These are phyloP conservation scores for Hypoxylon sp. DNA, from an alignment of 2,329 filamentous ascomycete genomes.

Conservation along the genomic window DNA sequence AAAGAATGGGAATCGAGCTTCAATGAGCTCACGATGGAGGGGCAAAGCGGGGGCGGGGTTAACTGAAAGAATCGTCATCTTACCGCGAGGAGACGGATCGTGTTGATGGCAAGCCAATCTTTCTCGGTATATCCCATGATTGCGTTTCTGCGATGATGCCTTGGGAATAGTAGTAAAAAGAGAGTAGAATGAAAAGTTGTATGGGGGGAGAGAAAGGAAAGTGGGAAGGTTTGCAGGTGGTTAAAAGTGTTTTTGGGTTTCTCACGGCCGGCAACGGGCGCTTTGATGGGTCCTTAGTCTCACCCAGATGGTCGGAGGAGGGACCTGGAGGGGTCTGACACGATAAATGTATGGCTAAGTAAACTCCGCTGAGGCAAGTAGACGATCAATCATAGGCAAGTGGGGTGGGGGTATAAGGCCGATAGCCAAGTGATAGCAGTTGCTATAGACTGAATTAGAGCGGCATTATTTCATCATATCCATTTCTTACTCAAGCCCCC, in stretches of 20 bases:
- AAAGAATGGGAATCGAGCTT: constrained; percentile 31
- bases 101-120: constrained; percentile 96
- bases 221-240: constrained; percentile 48
- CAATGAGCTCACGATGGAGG: constrained; percentile 51
- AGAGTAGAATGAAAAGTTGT: constrained; percentile 36
- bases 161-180: constrained; percentile 41
- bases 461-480: constrained; percentile 42
- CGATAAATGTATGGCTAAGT: constrained; percentile 28
- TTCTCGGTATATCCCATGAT: constrained; percentile 90
- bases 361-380: constrained; percentile 13
- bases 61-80: constrained; percentile 55
- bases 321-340: constrained; percentile 23
- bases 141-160: constrained; percentile 53
- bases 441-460: constrained; percentile 22
- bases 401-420: constrained; percentile 18
- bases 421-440: constrained; percentile 10
- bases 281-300: constrained; percentile 31
- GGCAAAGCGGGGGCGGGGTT: constrained; percentile 53
- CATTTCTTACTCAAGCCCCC: constrained; percentile 33
- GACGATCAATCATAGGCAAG: constrained; percentile 25
- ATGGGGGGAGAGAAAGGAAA: constrained; percentile 39
- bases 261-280: constrained; percentile 34
- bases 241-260: constrained; percentile 43
- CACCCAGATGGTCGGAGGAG: constrained; percentile 4
- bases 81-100: constrained; percentile 96